These are phyloP conservation scores for Otatea glauca DNA, from an alignment of 176 grass and related monocot species.

Conservation along the genomic window DNA sequence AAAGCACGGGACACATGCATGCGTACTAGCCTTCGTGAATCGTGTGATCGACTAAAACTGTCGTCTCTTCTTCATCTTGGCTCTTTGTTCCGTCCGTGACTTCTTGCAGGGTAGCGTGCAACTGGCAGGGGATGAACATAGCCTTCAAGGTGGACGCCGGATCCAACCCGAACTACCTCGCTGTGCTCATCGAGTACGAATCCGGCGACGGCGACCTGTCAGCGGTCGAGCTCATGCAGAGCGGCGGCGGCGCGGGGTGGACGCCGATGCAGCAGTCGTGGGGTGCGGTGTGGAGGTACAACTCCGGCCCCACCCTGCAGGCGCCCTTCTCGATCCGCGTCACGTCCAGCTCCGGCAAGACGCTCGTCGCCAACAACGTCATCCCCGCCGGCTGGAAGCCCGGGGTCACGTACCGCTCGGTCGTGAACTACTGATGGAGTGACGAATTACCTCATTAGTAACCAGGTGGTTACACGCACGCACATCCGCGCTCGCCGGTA, in stretches of 20 bases:
- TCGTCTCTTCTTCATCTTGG: not conserved
- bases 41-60: not conserved
- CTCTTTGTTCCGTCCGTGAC: constrained; percentile 22
- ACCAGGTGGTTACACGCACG: not conserved
- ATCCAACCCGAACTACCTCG: constrained; percentile 84
- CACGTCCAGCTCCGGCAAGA: constrained; percentile 60
- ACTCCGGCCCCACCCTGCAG: constrained; percentile 31
- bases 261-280: constrained; percentile 61
- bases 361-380: constrained; percentile 46
- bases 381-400: constrained; percentile 59
- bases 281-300: constrained; percentile 65
- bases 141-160: constrained; percentile 72
- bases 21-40: too few species aligned
- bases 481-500: not conserved
- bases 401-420: constrained; percentile 57
- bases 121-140: constrained; percentile 63
- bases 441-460: not conserved
- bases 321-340: constrained; percentile 65
- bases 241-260: constrained; percentile 33
- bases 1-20: not conserved
- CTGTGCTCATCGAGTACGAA: constrained; percentile 71
- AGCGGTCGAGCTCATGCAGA: constrained; percentile 65
- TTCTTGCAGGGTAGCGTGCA: constrained; percentile 69
- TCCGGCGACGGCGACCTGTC: constrained; percentile 75
- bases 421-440: constrained; percentile 45